Base-by-base conservation (phyloP, 208 protist genomes). In the Trypanosoma brucei region DNA sequence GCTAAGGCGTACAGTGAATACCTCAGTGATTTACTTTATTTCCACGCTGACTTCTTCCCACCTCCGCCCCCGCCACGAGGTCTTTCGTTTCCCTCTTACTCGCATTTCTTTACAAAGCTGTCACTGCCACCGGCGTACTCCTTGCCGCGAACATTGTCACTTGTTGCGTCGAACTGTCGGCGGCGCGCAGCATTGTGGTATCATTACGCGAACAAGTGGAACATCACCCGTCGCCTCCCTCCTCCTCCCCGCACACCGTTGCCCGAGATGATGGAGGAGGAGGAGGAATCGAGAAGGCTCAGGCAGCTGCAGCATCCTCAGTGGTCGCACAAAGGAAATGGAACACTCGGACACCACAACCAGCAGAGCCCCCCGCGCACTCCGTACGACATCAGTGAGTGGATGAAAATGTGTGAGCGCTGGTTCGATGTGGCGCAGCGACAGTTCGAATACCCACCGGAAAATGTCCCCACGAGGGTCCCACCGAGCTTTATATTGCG, bases 21-120 rank as follows among this genome's bases (percentile, higher is more conserved):
- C 56, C 83, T 92, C 6, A 89, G 77, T 50, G 81, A 89, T 55
- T 52, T 89, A 35, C 70, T 89, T 3, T 82, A 88, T 72, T 92
- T 92, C 55, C 86, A 89, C 62, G 86, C 86, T 0, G 86, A 87
- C 64, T 89, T 79, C 70, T 92, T 92, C 50, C 86, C 86, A 0
- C 85, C 85, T 3, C 85, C 85, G 48, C 86, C 86, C 52, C 84
- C 68, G 67, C 79, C 83, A 60, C 75, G 71, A 0, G 74, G 83
- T 54, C 83, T 82, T 11, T 50, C 59, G 8, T 46, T 46, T 11
- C 42, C 11, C 42, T 46, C 42, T 11, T 6, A 46, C 42, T 6
- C 42, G 42, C 11, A 22, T 22, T 22, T 22, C 22, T 22, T 22
- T 22, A 22, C 42, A 11, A 6, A 46, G 42, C 8, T 11, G 42